Evolutionary conservation across 345 rosid species (phyloP), one percentile per base, ranked within the genome.

Genomic region (Lepidium aucheri): DNA sequence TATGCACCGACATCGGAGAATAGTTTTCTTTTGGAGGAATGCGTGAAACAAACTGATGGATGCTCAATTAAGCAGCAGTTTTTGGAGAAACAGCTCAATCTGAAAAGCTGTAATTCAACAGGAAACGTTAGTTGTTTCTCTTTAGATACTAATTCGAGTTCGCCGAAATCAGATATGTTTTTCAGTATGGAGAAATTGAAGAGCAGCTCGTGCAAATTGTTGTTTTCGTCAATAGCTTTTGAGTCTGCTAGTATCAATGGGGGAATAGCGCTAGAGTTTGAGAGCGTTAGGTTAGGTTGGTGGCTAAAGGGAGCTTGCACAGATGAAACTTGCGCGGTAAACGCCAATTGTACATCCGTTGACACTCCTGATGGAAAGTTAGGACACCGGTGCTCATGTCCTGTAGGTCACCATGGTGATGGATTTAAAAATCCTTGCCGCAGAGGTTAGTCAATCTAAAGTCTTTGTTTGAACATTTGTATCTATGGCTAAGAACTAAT

Each of bases 371-470:
- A 26, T 40, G 69, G 83, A 11, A 16, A 2, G 4, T 2, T 0
- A 0, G 97, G 87, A 39, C 8, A n/a, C 47, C 78, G 79, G 50
- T 94, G 99, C 71, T 47, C n/a, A 20, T 94, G 99, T 73, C 18
- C 0, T 0, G 77, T 73, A 2, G 89, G 87, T 46, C 71, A 75
- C 60, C 38, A 18, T 15, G 95, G 96, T 9, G 92, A 90, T 18
- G 97, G 96, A 35, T 90, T 74, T 71, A 13, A 0, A 17, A 18
- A 12, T 11, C 83, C 89, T 59, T 94, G 99, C 78, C 72, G 47
- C 73, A 78, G 59, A 76, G 84, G 99, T 94, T 60, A 82, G 95
- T 81, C 81, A 73, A 47, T 58, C 22, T 46, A 10, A 45, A 46
- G 46, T 41, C 18, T 69, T 38, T 49, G 41, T 36, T 68, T 47